phyloP scores from a whole-genome alignment of 345 rosid genomes.

The Lumnitzera racemosa region DNA sequence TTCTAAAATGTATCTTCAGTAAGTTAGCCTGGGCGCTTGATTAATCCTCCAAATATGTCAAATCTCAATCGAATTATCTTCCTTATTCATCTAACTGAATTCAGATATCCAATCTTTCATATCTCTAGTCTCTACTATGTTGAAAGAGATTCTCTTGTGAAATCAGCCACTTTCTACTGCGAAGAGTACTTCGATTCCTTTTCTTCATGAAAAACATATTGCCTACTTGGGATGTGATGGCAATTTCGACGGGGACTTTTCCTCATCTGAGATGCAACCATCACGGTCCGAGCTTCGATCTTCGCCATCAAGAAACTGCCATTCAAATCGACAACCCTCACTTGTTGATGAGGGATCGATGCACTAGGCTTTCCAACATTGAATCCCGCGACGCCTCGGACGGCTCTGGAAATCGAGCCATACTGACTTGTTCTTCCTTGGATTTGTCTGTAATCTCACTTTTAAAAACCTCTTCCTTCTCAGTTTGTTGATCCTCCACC shows the following conservation, averaged over 20 bases:
- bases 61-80: constrained; percentile 82
- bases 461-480: constrained; percentile 2
- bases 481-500: background rate
- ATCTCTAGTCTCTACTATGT: constrained; percentile 23
- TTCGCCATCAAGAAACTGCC: constrained; percentile 21
- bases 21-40: constrained; percentile 66
- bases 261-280: constrained; percentile 65
- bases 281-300: constrained; percentile 31
- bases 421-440: background rate
- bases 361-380: constrained; percentile 5
- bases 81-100: constrained; percentile 51
- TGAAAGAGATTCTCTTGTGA: constrained; percentile 18
- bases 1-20: constrained; percentile 30
- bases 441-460: constrained; percentile 9
- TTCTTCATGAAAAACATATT: constrained; percentile 28
- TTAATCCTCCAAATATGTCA: constrained; percentile 72
- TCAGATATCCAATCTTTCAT: constrained; percentile 41
- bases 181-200: constrained; percentile 13
- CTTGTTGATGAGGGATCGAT: constrained; percentile 2
- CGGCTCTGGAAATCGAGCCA: constrained; percentile 1
- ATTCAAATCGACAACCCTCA: constrained; percentile 23
- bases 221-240: constrained; percentile 64
- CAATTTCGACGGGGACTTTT: constrained; percentile 56
- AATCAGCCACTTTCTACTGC: constrained; percentile 28
- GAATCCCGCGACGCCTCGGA: background rate